Percentiles rank a stretch among this genome's conserved stretches.
Evolutionary conservation across 768 basidiomycete genomes (phyloP).

Genomic region (Mycena belliarum): DNA sequence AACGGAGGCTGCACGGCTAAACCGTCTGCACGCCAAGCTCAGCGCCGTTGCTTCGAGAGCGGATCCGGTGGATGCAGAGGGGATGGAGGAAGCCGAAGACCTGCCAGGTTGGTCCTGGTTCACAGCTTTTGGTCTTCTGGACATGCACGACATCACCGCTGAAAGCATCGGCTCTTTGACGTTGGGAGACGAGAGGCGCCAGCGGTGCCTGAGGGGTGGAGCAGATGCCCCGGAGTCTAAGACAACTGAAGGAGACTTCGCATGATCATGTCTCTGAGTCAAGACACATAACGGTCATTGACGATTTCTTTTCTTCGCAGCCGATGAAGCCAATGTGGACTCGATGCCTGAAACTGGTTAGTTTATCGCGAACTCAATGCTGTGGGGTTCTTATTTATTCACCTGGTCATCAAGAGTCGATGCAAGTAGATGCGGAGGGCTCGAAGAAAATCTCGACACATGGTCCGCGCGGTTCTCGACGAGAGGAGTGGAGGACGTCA

Average conservation of each 20-base stretch:
- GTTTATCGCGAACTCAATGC: conserved; percentile 2
- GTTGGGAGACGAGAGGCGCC: conserved; percentile 10
- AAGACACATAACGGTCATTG: conserved; percentile 41
- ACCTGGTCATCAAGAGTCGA: conserved; percentile 42
- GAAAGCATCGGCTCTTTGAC: conserved; percentile 45
- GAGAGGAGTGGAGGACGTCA: conserved; percentile 80
- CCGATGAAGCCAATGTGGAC: conserved; percentile 27
- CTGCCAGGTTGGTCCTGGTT: conserved; percentile 71
- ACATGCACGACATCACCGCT: conserved; percentile 57
- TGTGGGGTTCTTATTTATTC: conserved; percentile 3
- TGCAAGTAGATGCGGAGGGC: conserved; percentile 52
- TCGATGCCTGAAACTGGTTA: conserved; percentile 32
- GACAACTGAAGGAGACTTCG: conserved; percentile 19
- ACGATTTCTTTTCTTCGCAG: conserved; percentile 37
- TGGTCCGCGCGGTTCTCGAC: conserved; percentile 72
- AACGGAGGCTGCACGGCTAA: conserved; percentile 72
- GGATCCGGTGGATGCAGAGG: conserved; percentile 36
- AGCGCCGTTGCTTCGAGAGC: conserved; percentile 40
- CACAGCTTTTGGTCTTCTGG: conserved; percentile 55
- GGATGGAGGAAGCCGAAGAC: conserved; percentile 36
- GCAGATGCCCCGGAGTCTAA: not conserved
- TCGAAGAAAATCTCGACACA: conserved; percentile 69
- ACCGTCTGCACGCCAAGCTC: conserved; percentile 72
- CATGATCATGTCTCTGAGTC: conserved; percentile 21
- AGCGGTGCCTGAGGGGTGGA: conserved; percentile 10